Evolutionary conservation across 2,329 filamentous ascomycete species (phyloP).

Genomic region (Cadophora malorum): DNA sequence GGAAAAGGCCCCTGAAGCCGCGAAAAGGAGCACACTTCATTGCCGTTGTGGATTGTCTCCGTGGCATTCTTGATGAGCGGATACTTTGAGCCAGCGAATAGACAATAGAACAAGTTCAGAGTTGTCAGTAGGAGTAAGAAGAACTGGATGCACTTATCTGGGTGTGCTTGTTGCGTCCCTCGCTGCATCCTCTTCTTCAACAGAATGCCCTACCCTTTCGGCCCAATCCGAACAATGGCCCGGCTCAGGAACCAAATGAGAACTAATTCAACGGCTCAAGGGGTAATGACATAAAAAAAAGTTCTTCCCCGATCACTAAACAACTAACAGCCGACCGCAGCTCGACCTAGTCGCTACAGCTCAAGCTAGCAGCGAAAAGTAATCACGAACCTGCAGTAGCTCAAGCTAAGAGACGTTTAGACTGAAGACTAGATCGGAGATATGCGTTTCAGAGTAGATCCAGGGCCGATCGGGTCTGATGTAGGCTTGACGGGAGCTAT

Average conservation of each 20-base stretch:
- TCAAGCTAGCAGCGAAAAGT: background rate
- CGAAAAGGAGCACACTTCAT: too few relatives aligned
- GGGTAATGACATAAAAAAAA: background rate
- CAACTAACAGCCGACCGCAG: background rate
- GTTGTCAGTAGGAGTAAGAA: background rate
- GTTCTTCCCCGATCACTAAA: background rate
- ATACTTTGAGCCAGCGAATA: too few relatives aligned
- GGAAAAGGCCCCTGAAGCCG: background rate
- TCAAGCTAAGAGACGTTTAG: background rate
- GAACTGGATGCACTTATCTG: background rate
- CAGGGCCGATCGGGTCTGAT: background rate
- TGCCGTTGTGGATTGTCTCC: too few relatives aligned
- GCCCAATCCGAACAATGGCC: background rate
- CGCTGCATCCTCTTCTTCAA: too few relatives aligned
- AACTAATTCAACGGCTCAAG: background rate
- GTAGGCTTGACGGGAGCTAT: constrained; percentile 1
- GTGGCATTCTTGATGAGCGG: too few relatives aligned
- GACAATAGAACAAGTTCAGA: background rate
- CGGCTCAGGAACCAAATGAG: background rate
- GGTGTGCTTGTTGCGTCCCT: too few relatives aligned
- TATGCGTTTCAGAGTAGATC: constrained; percentile 11
- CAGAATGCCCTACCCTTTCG: background rate
- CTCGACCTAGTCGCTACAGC: background rate
- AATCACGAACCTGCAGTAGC: background rate
- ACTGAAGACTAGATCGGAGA: background rate